These are phyloP conservation scores for Aureobasidium vineae DNA, from an alignment of 2,329 filamentous ascomycete genomes.

Conservation along the genomic window DNA sequence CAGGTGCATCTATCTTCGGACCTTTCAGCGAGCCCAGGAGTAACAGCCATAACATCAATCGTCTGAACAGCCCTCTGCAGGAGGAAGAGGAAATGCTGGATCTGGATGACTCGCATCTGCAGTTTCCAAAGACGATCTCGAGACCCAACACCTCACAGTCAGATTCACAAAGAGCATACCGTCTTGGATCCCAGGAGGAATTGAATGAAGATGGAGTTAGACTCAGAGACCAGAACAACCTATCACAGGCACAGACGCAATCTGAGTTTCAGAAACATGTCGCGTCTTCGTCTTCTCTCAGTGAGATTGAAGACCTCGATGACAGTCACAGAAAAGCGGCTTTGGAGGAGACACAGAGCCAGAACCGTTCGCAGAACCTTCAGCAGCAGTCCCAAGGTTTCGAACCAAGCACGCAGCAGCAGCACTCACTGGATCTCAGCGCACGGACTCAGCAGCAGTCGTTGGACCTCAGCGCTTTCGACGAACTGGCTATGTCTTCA, in stretches of 20 bases:
- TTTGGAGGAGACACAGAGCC: neutral
- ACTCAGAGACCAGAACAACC: neutral
- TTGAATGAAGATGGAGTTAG: constrained; percentile 10
- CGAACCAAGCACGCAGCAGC: neutral
- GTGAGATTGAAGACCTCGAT: neutral
- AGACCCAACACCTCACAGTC: constrained; percentile 2
- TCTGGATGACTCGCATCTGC: neutral
- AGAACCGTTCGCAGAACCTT: neutral
- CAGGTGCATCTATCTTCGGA: neutral
- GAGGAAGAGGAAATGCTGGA: constrained; percentile 25
- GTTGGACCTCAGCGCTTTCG: neutral
- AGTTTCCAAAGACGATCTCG: neutral
- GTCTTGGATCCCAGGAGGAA: constrained; percentile 10
- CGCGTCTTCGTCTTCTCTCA: constrained; percentile 11
- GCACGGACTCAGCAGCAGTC: too few relatives aligned
- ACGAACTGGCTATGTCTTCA: neutral
- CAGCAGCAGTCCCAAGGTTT: neutral
- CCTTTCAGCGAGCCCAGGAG: neutral
- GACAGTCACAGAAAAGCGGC: neutral
- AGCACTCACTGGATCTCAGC: constrained; percentile 1
- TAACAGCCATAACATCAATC: neutral
- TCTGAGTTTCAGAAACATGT: neutral
- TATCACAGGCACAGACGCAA: neutral
- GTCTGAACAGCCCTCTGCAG: neutral
- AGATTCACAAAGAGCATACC: neutral